Evolutionary conservation across 176 grass and related monocot genomes (phyloP), one percentile per base, ranked within the genome.

Genomic region (Musa beccarii): DNA sequence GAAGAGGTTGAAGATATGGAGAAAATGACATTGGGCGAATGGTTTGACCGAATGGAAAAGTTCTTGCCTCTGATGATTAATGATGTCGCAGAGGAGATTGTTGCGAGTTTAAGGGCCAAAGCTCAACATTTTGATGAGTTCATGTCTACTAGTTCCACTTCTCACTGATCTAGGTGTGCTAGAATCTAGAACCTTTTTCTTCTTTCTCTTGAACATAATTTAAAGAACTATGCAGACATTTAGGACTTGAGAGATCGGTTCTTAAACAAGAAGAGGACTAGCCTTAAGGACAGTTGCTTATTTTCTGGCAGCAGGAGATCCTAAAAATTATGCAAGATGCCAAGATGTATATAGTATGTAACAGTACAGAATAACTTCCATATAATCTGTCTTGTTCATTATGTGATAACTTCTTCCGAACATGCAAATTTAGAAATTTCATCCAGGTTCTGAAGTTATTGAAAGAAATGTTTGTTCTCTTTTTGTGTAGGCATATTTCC

Each of bases 1-100:
- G 8, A 78, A 16, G 24, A 43, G 19, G 51, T 19, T 81, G 59
- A 68, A 69, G 67, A 70, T 81, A 54, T 89, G 69, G 86, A 93
- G 52, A 79, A 86, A 12, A 93, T 98, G 88, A 98, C 94, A 49
- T 43, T 98, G 56, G 66, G 81, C 17, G 77, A 98, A 16, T 98
- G 94, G 94, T 91, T 98, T 78, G 86, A 80, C 59, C 70, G 80
- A 43, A 89, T 89, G 53, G 84, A 89, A 14, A 72, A 66, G 59
- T 81, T 76, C 72, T 69, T 93, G 56, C 84, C 82, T 8, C 64
- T 69, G 54, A 78, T 76, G 74, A 87, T 93, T 34, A 75, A 76
- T 70, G 84, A 91, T n/a, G 75, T 65, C 11, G 75, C 84, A 62
- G 88, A 91, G 66, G 72, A 87, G 63, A 81, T 78, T 22, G 89